Evolutionary conservation across 2,329 filamentous ascomycete genomes (phyloP).

Genomic region (Aspergillus candidus): DNA sequence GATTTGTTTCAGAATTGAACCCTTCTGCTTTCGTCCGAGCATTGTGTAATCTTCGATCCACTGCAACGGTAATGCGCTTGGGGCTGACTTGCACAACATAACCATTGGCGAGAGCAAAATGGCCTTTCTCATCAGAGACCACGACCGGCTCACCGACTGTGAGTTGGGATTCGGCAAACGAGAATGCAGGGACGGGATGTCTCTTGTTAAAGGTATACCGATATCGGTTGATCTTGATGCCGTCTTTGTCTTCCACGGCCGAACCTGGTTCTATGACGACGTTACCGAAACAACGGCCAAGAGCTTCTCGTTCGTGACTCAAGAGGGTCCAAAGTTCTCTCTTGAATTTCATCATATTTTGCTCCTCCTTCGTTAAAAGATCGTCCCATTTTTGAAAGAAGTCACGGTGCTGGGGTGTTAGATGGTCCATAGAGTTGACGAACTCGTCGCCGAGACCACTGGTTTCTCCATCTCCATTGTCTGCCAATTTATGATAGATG

Average conservation of each 20-base stretch:
- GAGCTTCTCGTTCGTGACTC: constrained; percentile 77
- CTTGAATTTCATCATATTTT: constrained; percentile 77
- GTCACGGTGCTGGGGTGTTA: constrained; percentile 65
- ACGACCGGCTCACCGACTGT: constrained; percentile 84
- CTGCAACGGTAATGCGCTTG: constrained; percentile 74
- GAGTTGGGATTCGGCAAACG: constrained; percentile 87
- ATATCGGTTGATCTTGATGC: constrained; percentile 83
- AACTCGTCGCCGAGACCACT: constrained; percentile 80
- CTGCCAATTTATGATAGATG: constrained; percentile 84
- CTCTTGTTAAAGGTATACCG: constrained; percentile 79
- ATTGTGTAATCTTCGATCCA: constrained; percentile 85
- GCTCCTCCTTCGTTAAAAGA: constrained; percentile 88
- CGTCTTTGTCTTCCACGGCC: constrained; percentile 60
- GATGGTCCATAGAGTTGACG: constrained; percentile 68
- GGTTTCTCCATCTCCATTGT: constrained; percentile 72
- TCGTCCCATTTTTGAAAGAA: constrained; percentile 97
- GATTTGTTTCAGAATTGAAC: constrained; percentile 71
- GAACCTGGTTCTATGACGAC: constrained; percentile 77
- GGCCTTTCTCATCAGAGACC: constrained; percentile 90
- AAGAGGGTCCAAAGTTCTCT: constrained; percentile 95
- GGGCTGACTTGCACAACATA: constrained; percentile 75
- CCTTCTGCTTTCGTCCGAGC: constrained; percentile 67
- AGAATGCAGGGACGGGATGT: constrained; percentile 57
- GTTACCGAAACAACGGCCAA: constrained; percentile 83
- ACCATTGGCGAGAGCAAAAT: constrained; percentile 90